A percentile compares a stretch with the other conserved stretches of the same genome.
Evolutionary conservation across 2,329 filamentous ascomycete species (phyloP).

Genomic region (Paramyrothecium roridum): DNA sequence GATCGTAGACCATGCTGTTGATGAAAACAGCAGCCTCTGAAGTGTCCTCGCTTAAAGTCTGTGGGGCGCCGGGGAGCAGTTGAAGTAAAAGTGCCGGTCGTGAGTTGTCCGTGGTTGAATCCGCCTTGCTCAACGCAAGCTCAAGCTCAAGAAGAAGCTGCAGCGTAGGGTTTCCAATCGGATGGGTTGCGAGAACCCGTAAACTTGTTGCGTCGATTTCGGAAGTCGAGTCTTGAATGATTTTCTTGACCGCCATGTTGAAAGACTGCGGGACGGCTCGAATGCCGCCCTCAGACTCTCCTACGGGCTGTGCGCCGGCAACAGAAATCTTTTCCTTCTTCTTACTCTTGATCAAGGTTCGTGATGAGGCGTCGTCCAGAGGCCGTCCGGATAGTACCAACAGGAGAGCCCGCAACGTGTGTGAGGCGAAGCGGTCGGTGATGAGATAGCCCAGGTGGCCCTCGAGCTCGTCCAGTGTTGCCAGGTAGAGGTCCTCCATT

Average conservation of each 20-base stretch:
- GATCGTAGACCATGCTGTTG: conserved; percentile 83
- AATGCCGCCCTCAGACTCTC: conserved; percentile 39
- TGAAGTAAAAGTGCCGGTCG: conserved; percentile 63
- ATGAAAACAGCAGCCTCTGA: conserved; percentile 76
- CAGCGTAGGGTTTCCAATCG: conserved; percentile 88
- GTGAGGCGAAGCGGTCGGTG: conserved; percentile 86
- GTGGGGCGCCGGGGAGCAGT: conserved; percentile 71
- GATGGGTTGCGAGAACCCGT: conserved; percentile 80
- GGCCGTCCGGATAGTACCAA: conserved; percentile 82
- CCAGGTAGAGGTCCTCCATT: conserved; percentile 83
- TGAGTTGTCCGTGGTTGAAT: conserved; percentile 25
- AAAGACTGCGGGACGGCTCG: conserved; percentile 77
- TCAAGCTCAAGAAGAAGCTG: conserved; percentile 88
- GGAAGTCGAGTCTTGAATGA: conserved; percentile 73
- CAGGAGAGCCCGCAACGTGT: conserved; percentile 81
- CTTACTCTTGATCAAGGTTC: conserved; percentile 81
- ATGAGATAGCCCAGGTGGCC: conserved; percentile 78
- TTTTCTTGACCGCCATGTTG: conserved; percentile 70
- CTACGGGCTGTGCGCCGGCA: conserved; percentile 46
- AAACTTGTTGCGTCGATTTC: conserved; percentile 77
- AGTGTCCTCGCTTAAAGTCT: conserved; percentile 67
- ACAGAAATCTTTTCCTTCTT: conserved; percentile 82
- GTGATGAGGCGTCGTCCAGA: conserved; percentile 65
- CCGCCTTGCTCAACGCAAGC: conserved; percentile 66
- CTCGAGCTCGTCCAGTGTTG: conserved; percentile 84